Conservation (phyloP, 1,284 basidiomycete species). For the Stygiomarasmius scandens region DNA sequence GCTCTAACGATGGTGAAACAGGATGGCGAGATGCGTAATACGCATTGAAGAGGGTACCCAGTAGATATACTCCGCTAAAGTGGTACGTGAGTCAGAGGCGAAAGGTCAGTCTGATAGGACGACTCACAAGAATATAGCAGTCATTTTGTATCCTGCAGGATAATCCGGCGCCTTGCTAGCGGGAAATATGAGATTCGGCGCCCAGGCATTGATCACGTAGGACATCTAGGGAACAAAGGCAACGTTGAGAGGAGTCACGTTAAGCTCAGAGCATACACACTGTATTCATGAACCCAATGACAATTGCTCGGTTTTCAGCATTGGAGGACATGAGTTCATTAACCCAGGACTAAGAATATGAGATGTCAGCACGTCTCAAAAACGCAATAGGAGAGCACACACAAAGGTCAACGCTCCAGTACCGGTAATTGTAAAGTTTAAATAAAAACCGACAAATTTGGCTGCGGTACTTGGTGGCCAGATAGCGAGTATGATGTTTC, state of each 20-base stretch:
- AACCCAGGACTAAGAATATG: conserved; percentile 5
- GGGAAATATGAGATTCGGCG: conserved; percentile 11
- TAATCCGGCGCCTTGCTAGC: conserved; percentile 12
- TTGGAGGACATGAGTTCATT: conserved; percentile 14
- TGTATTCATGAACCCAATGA: conserved; percentile 15
- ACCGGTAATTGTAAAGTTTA: conserved; percentile 12
- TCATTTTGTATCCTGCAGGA: conserved; percentile 10
- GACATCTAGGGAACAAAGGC: neutral
- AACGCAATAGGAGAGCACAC: too few relatives aligned
- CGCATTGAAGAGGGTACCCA: conserved; percentile 5
- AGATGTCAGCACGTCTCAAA: neutral
- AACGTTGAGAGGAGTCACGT: too few relatives aligned
- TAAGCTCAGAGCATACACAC: neutral
- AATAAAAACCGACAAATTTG: conserved; percentile 14
- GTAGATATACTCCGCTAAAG: conserved; percentile 1
- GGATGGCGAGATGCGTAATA: conserved; percentile 1
- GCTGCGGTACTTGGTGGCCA: conserved; percentile 9
- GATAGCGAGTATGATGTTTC: conserved; percentile 11
- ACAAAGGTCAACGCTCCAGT: conserved; percentile 12
- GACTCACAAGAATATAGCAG: conserved; percentile 10
- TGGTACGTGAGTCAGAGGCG: neutral
- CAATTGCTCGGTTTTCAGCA: conserved; percentile 14
- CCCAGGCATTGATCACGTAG: conserved; percentile 14
- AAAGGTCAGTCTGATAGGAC: neutral
- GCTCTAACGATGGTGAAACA: neutral